These are phyloP conservation scores for Lojkania enalia DNA, from an alignment of 2,329 filamentous ascomycete genomes.

Conservation along the genomic window DNA sequence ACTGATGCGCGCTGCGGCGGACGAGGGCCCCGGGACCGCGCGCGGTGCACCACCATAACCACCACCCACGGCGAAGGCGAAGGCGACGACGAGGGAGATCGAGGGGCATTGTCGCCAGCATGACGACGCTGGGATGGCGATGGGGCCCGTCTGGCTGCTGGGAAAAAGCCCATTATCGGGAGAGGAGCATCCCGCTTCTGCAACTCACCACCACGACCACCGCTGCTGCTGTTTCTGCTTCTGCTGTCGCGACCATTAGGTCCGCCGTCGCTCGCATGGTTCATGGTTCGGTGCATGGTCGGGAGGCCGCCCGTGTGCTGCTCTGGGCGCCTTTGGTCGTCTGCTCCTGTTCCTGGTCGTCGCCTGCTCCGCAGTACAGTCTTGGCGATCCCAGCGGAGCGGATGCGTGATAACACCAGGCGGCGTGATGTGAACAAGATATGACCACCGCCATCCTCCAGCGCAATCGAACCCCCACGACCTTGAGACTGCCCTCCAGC, in stretches of 20 bases:
- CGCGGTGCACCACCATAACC: neutral
- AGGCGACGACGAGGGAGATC: too few relatives aligned
- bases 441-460: constrained; percentile 29
- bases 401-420: constrained; percentile 36
- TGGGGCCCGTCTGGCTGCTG: neutral
- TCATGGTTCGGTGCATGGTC: constrained; percentile 7
- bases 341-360: constrained; percentile 24
- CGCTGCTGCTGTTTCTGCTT: constrained; percentile 4
- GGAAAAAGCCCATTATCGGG: too few relatives aligned
- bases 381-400: constrained; percentile 37
- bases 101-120: neutral
- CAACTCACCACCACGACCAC: neutral
- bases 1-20: too few relatives aligned
- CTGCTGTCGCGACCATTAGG: constrained; percentile 17
- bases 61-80: neutral
- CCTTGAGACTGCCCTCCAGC: constrained; percentile 9
- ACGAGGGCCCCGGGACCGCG: too few relatives aligned
- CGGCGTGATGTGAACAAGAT: constrained; percentile 36
- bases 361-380: constrained; percentile 23
- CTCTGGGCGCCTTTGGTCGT: too few relatives aligned
- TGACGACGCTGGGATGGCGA: neutral
- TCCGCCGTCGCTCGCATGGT: constrained; percentile 3
- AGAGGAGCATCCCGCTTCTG: constrained; percentile 5
- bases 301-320: neutral
- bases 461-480: constrained; percentile 19